A percentile compares a stretch with the other conserved stretches of the same genome.
These are phyloP conservation scores for Plasmodium reichenowi DNA, from an alignment of 169 alveolate species.

Conservation along the genomic window DNA sequence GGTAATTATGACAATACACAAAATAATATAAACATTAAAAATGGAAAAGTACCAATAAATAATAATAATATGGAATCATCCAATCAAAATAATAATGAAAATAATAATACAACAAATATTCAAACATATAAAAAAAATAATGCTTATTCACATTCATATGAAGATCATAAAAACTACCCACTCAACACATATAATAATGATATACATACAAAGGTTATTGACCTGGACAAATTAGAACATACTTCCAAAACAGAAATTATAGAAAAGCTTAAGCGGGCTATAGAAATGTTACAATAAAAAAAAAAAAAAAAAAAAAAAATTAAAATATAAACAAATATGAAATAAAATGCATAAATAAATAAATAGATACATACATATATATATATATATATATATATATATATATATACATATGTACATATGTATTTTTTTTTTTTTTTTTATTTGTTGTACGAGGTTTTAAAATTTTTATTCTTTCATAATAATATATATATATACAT, in stretches of 20 bases:
- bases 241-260: constrained; percentile 31
- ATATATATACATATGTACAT: too few species aligned
- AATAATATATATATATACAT: too few species aligned
- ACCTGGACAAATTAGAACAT: constrained; percentile 15
- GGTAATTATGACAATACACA: neutral
- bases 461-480: too few species aligned
- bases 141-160: neutral
- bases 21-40: neutral
- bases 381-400: too few species aligned
- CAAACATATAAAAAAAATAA: neutral
- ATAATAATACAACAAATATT: constrained; percentile 5
- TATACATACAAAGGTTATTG: constrained; percentile 6
- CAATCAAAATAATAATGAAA: neutral
- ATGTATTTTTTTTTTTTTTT: too few species aligned
- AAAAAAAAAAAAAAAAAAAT: too few species aligned
- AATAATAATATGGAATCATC: neutral
- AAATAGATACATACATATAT: too few species aligned
- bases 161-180: neutral
- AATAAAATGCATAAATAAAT: too few species aligned
- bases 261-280: constrained; percentile 22
- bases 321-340: too few species aligned
- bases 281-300: constrained; percentile 34
- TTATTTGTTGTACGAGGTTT: too few species aligned
- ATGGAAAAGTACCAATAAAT: neutral
- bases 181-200: constrained; percentile 5